Evolutionary conservation across 257 asterid species (phyloP), one percentile per base, ranked within the genome.

Genomic region (Solanum piurae): DNA sequence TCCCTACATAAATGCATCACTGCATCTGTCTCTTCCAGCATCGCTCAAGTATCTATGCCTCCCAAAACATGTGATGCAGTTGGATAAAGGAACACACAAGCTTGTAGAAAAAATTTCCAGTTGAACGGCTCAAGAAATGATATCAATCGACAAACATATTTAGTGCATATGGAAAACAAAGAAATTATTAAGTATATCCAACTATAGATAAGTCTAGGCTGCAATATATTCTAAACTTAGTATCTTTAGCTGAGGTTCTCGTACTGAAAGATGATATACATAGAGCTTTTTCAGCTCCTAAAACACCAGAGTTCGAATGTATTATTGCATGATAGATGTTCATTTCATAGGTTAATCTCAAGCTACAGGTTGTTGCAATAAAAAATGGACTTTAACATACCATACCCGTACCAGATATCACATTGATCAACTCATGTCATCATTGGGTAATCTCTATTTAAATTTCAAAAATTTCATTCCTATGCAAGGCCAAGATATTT

Each of bases 1-100:
- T 77, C 62, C 58, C 37, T 76, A 40, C 3, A 4, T n/a, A 42
- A 76, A 83, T 36, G 75, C 37, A 36, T 60, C 23, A 18, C n/a
- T 60, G 52, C 49, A 83, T 84, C 16, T 5, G n/a, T 62, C 89
- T 89, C 89, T 86, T 89, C 93, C 89, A 91, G 92, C 92, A 89
- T 86, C 34, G 77, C 89, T 88, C 91, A 90, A 87, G 87, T 89
- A 88, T 60, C 87, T 92, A 84, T 90, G 91, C 87, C 90, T 88
- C 88, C 91, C 88, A 90, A 87, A 89, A 91, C 38, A 90, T 88
- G 91, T 86, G 91, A 93, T 91, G 92, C 89, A 88, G 89, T 88
- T 88, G 18, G 75, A 62, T 77, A 25, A 84, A 84, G 5, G 87
- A 44, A 36, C 9, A 37, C 73, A 62, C 20, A 68, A 62, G 62